Evolutionary conservation across 2,329 filamentous ascomycete species (phyloP), one percentile per base, ranked within the genome.

Genomic region (Aspergillus costaricaensis): DNA sequence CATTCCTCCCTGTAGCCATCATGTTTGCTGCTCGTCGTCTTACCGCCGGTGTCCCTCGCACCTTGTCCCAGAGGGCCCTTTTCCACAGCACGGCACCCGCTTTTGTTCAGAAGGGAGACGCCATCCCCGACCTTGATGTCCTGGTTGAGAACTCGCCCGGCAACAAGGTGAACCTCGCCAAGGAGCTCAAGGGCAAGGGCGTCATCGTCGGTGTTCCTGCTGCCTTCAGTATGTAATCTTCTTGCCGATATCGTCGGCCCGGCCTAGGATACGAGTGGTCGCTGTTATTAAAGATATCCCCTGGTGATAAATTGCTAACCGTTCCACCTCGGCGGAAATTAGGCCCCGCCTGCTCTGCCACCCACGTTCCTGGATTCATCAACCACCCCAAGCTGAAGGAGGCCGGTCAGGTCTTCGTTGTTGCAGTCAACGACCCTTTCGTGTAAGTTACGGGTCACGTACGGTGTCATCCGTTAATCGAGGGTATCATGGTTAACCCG

Each of bases 381-480:
- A 88, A 87, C 72, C 90, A 91, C 74, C 84, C 88, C 58, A 87
- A 88, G 75, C 83, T 96, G 68, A 91, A 91, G 80, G 83, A 88
- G 62, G 91, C 91, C 30, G 93, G 92, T 52, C 83, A 90, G 71
- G 91, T 96, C 49, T 96, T 96, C 72, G 91, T 98, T 43, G 87
- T 98, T 59, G 88, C 91, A 15, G 93, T 97, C 74, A 98, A 98
- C 75, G 94, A 98, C 75, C 86, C 92, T 19, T 97, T 97, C 75
- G 93, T 96, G 91, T 96, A 82, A 79, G 90, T 80, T 47, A n/a
- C 41, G n/a, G 23, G n/a, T 12, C n/a, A 30, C 17, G 17, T 14
- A 12, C 51, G 2, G 43, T 6, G 21, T n/a, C 12, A 8, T 19
- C 14, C 17, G 19, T 32, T 38, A 8, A 19, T 19, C 30, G 12